These are phyloP conservation scores for Lycium barbarum DNA, from an alignment of 257 asterid genomes.

Conservation along the genomic window DNA sequence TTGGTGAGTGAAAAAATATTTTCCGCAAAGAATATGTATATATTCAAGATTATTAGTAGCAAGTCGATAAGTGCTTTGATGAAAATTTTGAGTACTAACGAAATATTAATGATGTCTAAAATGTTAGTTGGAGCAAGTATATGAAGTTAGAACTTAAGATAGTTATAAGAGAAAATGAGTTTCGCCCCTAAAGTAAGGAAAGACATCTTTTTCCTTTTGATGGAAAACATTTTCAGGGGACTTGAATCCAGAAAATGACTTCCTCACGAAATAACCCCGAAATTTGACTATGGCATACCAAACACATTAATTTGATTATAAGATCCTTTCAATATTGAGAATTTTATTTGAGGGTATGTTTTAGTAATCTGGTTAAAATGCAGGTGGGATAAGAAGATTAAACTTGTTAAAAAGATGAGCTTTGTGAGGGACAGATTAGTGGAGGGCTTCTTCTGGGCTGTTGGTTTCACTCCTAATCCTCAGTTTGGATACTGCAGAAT, in stretches of 20 bases:
- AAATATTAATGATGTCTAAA: too few species aligned
- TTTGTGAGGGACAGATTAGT: slow-evolving; percentile 48
- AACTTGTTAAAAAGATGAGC: slow-evolving; percentile 36
- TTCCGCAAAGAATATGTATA: background rate
- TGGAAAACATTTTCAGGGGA: too few species aligned
- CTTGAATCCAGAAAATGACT: too few species aligned
- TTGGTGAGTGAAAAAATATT: background rate
- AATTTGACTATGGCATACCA: too few species aligned
- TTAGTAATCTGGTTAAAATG: background rate
- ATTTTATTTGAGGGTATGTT: background rate
- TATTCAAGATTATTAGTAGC: too few species aligned
- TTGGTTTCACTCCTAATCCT: slow-evolving; percentile 43
- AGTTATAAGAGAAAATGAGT: too few species aligned
- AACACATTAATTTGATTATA: background rate
- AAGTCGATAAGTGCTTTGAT: background rate
- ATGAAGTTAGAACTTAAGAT: too few species aligned
- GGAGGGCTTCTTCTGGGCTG: slow-evolving; percentile 45
- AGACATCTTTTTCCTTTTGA: too few species aligned
- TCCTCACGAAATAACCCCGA: too few species aligned
- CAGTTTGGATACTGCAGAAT: slow-evolving; percentile 25
- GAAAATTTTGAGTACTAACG: too few species aligned
- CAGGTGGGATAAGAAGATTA: slow-evolving; percentile 40
- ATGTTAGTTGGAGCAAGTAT: too few species aligned
- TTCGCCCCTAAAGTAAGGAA: too few species aligned
- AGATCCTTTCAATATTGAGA: background rate